Evolutionary conservation across 2,329 filamentous ascomycete genomes (phyloP).

Genomic region (Talaromyces albobiverticillius): DNA sequence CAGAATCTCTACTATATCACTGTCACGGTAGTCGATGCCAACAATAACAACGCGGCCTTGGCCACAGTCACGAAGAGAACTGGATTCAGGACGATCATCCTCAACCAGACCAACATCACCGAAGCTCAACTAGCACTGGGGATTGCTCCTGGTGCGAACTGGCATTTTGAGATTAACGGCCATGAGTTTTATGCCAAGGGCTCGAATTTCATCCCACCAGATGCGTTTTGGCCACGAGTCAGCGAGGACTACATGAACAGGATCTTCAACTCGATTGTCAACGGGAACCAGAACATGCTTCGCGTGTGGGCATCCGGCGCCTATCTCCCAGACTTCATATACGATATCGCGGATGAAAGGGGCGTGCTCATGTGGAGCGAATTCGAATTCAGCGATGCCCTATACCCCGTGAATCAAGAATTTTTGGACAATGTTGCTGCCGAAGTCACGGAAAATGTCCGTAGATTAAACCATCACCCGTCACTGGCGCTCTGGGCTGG

Average conservation of each 20-base stretch:
- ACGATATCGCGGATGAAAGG: constrained; percentile 60
- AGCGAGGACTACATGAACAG: constrained; percentile 51
- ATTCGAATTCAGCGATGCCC: constrained; percentile 60
- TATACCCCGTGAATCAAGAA: constrained; percentile 54
- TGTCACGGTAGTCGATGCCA: constrained; percentile 43
- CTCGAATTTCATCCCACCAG: constrained; percentile 62
- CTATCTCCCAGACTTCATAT: constrained; percentile 62
- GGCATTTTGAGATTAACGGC: constrained; percentile 66
- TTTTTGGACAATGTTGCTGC: constrained; percentile 56
- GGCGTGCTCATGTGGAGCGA: constrained; percentile 63
- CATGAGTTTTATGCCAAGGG: constrained; percentile 64
- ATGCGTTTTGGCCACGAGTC: constrained; percentile 62
- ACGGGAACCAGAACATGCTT: constrained; percentile 64
- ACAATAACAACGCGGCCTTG: constrained; percentile 36
- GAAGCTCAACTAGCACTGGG: constrained; percentile 53
- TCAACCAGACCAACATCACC: constrained; percentile 56
- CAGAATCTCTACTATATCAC: constrained; percentile 59
- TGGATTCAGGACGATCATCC: constrained; percentile 61
- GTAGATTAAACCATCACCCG: constrained; percentile 61
- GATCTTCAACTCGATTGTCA: constrained; percentile 54
- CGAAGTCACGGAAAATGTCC: constrained; percentile 60
- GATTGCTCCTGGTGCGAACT: constrained; percentile 56
- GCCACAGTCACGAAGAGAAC: constrained; percentile 52
- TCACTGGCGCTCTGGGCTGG: constrained; percentile 55
- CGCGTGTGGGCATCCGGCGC: constrained; percentile 61